Base-by-base conservation (phyloP, 768 basidiomycete species). In the Termitomyces heimii region DNA sequence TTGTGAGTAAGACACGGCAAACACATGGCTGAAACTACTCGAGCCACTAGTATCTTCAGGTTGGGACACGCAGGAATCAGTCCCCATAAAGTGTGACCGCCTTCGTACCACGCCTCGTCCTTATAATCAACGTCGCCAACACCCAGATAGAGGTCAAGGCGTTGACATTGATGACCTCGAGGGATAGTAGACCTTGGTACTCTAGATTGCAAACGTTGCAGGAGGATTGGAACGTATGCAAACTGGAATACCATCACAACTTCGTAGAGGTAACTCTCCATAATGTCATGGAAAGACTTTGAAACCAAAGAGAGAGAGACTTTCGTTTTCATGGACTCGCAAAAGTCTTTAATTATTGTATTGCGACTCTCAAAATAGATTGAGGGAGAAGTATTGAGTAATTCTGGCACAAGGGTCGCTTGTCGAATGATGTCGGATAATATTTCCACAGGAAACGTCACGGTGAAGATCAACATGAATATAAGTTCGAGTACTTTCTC, bases 251-350 rank as follows among this genome's bases (percentile, higher is more conserved):
- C 48, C 13, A 53, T 53, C 18, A 60, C 44, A 5, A 48, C 48
- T 42, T 53, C 59, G 24, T 60, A 60, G 20, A 56, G 29, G 43
- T 40, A 56, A 3, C 1, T 20, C 24, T 60, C 59, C 26, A 40
- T 49, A n/a, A n/a, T n/a, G n/a, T n/a, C n/a, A n/a, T n/a, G n/a
- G n/a, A n/a, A n/a, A n/a, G n/a, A n/a, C n/a, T n/a, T n/a, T n/a
- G n/a, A n/a, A n/a, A n/a, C n/a, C n/a, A n/a, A n/a, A n/a, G n/a
- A n/a, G n/a, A n/a, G n/a, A n/a, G n/a, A n/a, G n/a, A n/a, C n/a
- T n/a, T n/a, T n/a, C n/a, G n/a, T n/a, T n/a, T n/a, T n/a, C n/a
- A n/a, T n/a, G n/a, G n/a, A n/a, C n/a, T n/a, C n/a, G n/a, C n/a
- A n/a, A n/a, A n/a, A n/a, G n/a, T 12, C 24, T 12, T 50, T 14